Percentiles rank a stretch among this genome's conserved stretches.
phyloP scores from a whole-genome alignment of 352 stramenopile species.

The Halophytophthora polymorphica region DNA sequence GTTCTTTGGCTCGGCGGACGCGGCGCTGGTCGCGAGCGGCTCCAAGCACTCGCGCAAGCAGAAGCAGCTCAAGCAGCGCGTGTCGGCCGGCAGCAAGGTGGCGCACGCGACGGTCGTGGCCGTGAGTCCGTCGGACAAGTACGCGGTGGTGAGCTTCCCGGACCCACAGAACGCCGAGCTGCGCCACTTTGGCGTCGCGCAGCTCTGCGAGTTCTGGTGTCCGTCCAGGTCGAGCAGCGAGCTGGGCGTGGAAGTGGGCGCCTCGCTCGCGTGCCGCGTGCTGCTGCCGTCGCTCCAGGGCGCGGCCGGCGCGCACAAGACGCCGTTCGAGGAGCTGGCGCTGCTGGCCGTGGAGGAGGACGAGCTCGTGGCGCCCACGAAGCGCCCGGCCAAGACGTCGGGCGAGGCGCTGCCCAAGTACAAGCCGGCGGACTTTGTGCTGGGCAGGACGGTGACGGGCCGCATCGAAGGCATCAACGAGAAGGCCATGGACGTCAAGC shows the following conservation, averaged over 20 bases:
- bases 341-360: constrained; percentile 61
- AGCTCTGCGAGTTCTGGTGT: constrained; percentile 76
- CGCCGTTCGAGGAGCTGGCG: constrained; percentile 73
- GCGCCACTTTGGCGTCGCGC: constrained; percentile 54
- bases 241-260: constrained; percentile 56
- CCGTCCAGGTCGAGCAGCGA: constrained; percentile 52
- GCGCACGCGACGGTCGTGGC: constrained; percentile 43
- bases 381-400: constrained; percentile 27
- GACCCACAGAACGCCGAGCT: constrained; percentile 33
- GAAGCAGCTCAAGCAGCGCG: constrained; percentile 63
- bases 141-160: constrained; percentile 64
- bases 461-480: constrained; percentile 78
- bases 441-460: constrained; percentile 69
- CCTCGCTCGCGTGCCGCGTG: constrained; percentile 37
- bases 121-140: constrained; percentile 49
- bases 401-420: constrained; percentile 73
- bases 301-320: constrained; percentile 33
- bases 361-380: constrained; percentile 34
- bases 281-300: constrained; percentile 37
- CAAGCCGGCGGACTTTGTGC: constrained; percentile 41
- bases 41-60: constrained; percentile 74
- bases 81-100: constrained; percentile 44
- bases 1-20: constrained; percentile 56
- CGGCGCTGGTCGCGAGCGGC: constrained; percentile 49
- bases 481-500: constrained; percentile 77